Evolutionary conservation across 1,284 basidiomycete species (phyloP).

Genomic region (Rhodotorula sp.): DNA sequence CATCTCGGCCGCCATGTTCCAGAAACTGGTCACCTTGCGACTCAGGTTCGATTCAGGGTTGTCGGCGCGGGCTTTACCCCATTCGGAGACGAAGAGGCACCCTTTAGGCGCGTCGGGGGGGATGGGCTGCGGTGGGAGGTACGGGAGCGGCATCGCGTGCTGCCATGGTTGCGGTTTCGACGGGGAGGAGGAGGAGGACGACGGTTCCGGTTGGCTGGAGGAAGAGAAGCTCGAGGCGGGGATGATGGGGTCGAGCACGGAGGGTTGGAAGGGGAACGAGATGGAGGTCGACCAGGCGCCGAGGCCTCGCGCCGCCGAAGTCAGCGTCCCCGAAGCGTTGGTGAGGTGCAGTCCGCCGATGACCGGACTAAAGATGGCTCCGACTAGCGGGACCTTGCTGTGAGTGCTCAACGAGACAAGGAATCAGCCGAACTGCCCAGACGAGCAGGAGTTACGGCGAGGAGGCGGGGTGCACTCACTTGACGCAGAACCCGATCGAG

Average conservation of each 20-base stretch:
- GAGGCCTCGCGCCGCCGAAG: slow-evolving; percentile 40
- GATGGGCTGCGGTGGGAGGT: slow-evolving; percentile 41
- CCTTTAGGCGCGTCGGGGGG: slow-evolving; percentile 44
- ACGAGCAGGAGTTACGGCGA: neutral
- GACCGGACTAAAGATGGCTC: slow-evolving; percentile 46
- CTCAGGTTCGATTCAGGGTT: slow-evolving; percentile 39
- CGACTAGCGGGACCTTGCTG: slow-evolving; percentile 44
- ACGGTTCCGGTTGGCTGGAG: neutral
- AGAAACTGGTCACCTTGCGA: slow-evolving; percentile 43
- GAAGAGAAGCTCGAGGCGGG: neutral
- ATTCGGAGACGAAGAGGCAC: slow-evolving; percentile 45
- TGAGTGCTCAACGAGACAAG: neutral
- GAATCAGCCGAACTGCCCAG: neutral
- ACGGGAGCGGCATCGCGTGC: slow-evolving; percentile 42
- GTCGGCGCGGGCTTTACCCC: slow-evolving; percentile 46
- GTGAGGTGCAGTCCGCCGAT: slow-evolving; percentile 40
- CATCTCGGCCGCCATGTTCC: slow-evolving; percentile 45
- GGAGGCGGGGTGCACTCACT: slow-evolving; percentile 22
- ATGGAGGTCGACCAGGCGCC: slow-evolving; percentile 44
- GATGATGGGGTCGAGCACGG: slow-evolving; percentile 12
- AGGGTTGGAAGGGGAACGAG: slow-evolving; percentile 29
- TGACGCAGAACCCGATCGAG: slow-evolving; percentile 42
- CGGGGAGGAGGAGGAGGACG: neutral
- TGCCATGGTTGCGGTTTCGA: slow-evolving; percentile 27
- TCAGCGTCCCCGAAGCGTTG: slow-evolving; percentile 42